Evolutionary conservation across 2,329 filamentous ascomycete species (phyloP).

Genomic region (Colletotrichum viniferum): DNA sequence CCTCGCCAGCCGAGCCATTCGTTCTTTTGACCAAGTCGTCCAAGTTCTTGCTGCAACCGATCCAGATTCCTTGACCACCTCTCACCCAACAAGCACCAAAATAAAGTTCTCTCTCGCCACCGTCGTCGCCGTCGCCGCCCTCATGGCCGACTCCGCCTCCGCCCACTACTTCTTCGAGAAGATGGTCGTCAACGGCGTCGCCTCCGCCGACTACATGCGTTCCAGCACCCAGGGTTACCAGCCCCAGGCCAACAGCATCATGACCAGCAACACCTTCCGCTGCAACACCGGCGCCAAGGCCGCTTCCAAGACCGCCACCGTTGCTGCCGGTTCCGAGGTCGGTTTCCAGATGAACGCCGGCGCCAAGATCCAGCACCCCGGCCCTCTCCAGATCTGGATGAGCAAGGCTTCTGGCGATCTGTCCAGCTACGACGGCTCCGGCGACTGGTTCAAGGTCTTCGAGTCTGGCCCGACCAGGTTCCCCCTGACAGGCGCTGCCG

Average conservation of each 20-base stretch:
- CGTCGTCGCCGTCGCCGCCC: neutral
- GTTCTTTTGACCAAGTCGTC: neutral
- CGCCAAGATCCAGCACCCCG: constrained; percentile 14
- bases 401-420: constrained; percentile 10
- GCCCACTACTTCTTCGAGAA: constrained; percentile 27
- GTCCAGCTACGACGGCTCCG: constrained; percentile 21
- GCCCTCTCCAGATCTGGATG: constrained; percentile 8
- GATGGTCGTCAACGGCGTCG: constrained; percentile 23
- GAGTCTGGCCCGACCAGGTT: neutral
- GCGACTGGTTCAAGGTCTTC: constrained; percentile 30
- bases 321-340: neutral
- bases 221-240: neutral
- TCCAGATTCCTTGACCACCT: neutral
- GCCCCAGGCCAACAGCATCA: constrained; percentile 1
- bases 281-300: constrained; percentile 1
- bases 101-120: neutral
- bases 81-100: neutral
- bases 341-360: neutral
- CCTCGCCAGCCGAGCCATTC: neutral
- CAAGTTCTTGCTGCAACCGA: neutral
- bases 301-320: neutral
- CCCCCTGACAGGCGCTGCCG: neutral
- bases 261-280: neutral
- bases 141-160: neutral
- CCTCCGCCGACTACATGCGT: constrained; percentile 19